Evolutionary conservation across 1,284 basidiomycete species (phyloP), one percentile per base, ranked within the genome.

Genomic region (Ustilago lituana): DNA sequence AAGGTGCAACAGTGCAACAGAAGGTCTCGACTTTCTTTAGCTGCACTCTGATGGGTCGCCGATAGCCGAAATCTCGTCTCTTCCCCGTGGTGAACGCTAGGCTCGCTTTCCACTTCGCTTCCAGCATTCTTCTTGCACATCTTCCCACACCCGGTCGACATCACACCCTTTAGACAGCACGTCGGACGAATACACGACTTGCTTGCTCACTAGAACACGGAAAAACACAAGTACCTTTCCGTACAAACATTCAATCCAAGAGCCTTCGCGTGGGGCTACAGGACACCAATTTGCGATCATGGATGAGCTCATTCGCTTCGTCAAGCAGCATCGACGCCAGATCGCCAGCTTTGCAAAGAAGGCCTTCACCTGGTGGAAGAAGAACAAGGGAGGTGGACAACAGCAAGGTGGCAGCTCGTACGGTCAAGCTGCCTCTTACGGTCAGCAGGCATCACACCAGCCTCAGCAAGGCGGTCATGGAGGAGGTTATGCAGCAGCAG

Each of bases 301-400:
- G 70, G 74, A 78, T 60, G 47, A 79, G 10, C 47, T 76, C 36
- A 60, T 79, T 11, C 59, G 73, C 54, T 76, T 79, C 57, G 47
- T 77, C 60, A 79, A 79, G 58, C 53, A 68, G 55, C 73, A 79
- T 43, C 46, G 70, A 27, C 51, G 55, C 24, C 74, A 77, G 50
- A 76, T 79, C 68, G 73, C 70, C 20, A 32, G 39, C 6, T 47
- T 67, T 27, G 72, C 58, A 54, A 79, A 79, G 38, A 79, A 79
- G 64, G 73, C 67, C 1, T 78, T 78, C 41, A 33, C 41, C 12
- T 76, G 53, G 49, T 76, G 54, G 44, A 75, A 73, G 60, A 76
- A 77, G 47, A 66, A 62, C 29, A 45, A 78, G 49, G 56, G 53
- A 10, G 54, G 46, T 15, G 47, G 35, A 12, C 48, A 50, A 23